These are phyloP conservation scores for Graphilbum ipis-grandicollis DNA, from an alignment of 2,329 filamentous ascomycete species.

Conservation along the genomic window DNA sequence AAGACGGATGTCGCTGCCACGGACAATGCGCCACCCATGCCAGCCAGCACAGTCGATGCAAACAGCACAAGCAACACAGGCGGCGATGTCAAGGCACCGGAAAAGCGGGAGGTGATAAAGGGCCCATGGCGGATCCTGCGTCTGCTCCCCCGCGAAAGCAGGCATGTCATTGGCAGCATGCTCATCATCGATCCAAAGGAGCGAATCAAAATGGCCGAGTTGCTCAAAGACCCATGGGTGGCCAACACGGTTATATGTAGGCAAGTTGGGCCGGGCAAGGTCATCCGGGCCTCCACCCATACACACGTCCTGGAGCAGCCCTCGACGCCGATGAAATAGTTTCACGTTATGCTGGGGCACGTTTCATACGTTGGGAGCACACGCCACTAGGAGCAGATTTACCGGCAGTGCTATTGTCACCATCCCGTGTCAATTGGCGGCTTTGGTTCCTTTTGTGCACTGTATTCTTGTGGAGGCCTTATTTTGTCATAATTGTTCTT, in stretches of 20 bases:
- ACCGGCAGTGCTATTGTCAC: too few species aligned
- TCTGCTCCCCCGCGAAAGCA: slow-evolving; percentile 71
- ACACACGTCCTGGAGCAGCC: slow-evolving; percentile 71
- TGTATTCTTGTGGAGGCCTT: too few species aligned
- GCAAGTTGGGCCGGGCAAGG: slow-evolving; percentile 52
- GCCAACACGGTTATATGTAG: slow-evolving; percentile 66
- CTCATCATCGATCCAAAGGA: slow-evolving; percentile 72
- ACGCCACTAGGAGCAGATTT: too few species aligned
- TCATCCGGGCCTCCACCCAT: slow-evolving; percentile 61
- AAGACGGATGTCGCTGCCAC: slow-evolving; percentile 8
- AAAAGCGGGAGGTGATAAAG: slow-evolving; percentile 65
- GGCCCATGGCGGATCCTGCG: slow-evolving; percentile 84
- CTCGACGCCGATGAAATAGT: slow-evolving; percentile 15
- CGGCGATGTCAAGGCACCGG: slow-evolving; percentile 15
- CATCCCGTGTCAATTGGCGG: too few species aligned
- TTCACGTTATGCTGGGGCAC: too few species aligned
- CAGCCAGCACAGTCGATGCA: too few species aligned
- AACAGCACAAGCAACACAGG: too few species aligned
- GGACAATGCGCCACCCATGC: background rate
- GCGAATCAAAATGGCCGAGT: slow-evolving; percentile 70
- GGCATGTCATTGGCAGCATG: slow-evolving; percentile 85
- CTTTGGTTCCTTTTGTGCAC: too few species aligned
- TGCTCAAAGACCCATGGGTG: slow-evolving; percentile 84
- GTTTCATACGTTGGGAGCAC: too few species aligned
- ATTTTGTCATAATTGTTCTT: too few species aligned